These are phyloP conservation scores for Aspergillus sp. DNA, from an alignment of 2,329 filamentous ascomycete species.

Conservation along the genomic window DNA sequence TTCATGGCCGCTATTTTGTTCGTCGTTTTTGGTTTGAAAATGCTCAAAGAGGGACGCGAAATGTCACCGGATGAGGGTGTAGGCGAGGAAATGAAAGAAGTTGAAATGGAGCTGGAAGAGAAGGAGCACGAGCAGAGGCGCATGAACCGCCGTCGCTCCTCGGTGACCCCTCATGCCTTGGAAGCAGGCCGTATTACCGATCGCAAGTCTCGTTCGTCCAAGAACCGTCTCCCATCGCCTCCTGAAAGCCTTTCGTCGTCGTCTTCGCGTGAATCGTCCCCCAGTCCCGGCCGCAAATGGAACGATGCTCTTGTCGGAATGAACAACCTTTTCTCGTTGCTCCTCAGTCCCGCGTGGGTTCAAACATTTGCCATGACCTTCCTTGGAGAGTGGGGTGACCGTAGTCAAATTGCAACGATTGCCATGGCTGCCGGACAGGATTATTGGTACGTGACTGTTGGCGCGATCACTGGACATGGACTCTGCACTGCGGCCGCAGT, in stretches of 20 bases:
- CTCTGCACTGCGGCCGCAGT: constrained; percentile 90
- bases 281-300: constrained; percentile 39
- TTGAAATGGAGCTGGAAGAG: constrained; percentile 88
- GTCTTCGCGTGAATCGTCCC: constrained; percentile 58
- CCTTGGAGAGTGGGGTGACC: constrained; percentile 94
- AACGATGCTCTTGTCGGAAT: constrained; percentile 58
- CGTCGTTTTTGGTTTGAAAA: constrained; percentile 78
- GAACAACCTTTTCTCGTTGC: constrained; percentile 78
- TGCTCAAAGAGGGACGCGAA: constrained; percentile 78
- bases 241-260: constrained; percentile 77
- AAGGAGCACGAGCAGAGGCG: constrained; percentile 76
- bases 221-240: constrained; percentile 72
- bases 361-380: constrained; percentile 99
- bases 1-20: constrained; percentile 82
- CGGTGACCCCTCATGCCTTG: constrained; percentile 68
- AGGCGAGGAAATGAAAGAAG: constrained; percentile 95
- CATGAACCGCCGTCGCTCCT: constrained; percentile 60
- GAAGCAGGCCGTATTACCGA: constrained; percentile 68
- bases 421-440: constrained; percentile 98
- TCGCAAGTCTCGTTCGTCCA: constrained; percentile 64
- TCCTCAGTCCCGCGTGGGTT: constrained; percentile 95
- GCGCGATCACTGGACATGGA: constrained; percentile 79
- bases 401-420: constrained; percentile 96
- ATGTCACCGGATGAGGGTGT: constrained; percentile 91
- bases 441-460: constrained; percentile 97